Conservation (phyloP, 2,329 filamentous ascomycete species). For the Trichoderma semiorbis region DNA sequence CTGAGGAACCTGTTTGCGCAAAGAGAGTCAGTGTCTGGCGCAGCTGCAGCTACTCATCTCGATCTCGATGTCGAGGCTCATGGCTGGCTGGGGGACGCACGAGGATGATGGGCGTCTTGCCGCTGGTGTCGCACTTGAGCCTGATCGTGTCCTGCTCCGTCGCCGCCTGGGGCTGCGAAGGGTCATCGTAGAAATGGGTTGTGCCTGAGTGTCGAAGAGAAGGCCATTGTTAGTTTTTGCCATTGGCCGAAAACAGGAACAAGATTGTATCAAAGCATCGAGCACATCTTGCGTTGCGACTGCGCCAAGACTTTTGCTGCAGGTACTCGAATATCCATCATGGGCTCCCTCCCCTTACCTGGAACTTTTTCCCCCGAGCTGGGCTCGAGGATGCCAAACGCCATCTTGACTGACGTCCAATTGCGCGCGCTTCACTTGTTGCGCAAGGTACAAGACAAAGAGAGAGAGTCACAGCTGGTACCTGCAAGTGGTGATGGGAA, state of each 20-base stretch:
- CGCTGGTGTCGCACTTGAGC: slow-evolving; percentile 70
- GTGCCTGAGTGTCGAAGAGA: slow-evolving; percentile 43
- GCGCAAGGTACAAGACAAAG: neutral
- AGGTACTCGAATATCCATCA: neutral
- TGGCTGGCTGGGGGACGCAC: slow-evolving; percentile 40
- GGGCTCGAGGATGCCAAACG: slow-evolving; percentile 69
- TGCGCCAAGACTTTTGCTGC: neutral
- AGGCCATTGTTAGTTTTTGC: neutral
- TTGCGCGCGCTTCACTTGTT: neutral
- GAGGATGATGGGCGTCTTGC: slow-evolving; percentile 68
- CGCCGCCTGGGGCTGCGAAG: slow-evolving; percentile 44
- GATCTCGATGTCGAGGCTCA: neutral
- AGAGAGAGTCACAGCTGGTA: neutral
- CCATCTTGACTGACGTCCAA: slow-evolving; percentile 30
- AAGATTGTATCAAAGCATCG: neutral
- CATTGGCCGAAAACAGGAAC: neutral
- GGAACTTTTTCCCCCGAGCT: slow-evolving; percentile 66
- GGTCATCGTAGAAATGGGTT: slow-evolving; percentile 62
- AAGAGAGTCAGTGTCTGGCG: neutral
- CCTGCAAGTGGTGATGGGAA: neutral
- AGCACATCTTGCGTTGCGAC: neutral
- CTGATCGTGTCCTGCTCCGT: slow-evolving; percentile 37
- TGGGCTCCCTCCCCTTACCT: slow-evolving; percentile 47
- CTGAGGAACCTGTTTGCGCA: slow-evolving; percentile 59
- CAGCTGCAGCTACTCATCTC: neutral